Evolutionary conservation across 768 basidiomycete species (phyloP), one percentile per base, ranked within the genome.

Genomic region (Leccinum disarticulatum): DNA sequence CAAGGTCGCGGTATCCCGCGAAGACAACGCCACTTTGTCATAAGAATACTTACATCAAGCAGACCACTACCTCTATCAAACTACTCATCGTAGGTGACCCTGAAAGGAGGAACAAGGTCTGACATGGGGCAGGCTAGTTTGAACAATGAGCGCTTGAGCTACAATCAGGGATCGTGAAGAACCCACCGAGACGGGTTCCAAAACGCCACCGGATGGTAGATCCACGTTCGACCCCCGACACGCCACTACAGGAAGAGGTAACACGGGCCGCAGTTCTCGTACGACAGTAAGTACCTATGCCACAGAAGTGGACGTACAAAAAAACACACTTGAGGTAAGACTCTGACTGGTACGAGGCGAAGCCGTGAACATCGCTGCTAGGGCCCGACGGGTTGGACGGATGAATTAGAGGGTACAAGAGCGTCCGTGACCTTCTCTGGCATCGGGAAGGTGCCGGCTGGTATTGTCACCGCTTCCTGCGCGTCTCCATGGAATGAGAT

Each of bases 121-220:
- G 19, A 52, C 9, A 14, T 50, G 48, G 38, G 33, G 31, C 8
- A 46, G 47, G 52, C 36, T 46, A 28, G 30, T 31, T 53, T 55
- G 49, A 41, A 53, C 13, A 15, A 52, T 41, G 57, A 43, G 43
- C 38, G 38, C 17, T 41, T 41, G 17, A 9, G 10, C 58, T 53
- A 38, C 9, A 15, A n/a, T 28, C 56, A 57, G 60, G 62, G 68
- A 62, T 50, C 11, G 54, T 47, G 33, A 55, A 56, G 61, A 59
- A 68, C 52, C 43, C 33, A 51, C 63, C 61, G 60, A 55, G 58
- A 50, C 47, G 55, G 61, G 52, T 17, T 28, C n/a, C 47, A 61
- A 57, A 31, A 43, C 36, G 59, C 61, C 66, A 70, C 66, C 54
- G 35, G 58, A 58, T 14, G 47, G 30, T 36, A 57, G 58, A 63